Conservation (phyloP, 148 eudicot species). For the Silene uniflora region DNA sequence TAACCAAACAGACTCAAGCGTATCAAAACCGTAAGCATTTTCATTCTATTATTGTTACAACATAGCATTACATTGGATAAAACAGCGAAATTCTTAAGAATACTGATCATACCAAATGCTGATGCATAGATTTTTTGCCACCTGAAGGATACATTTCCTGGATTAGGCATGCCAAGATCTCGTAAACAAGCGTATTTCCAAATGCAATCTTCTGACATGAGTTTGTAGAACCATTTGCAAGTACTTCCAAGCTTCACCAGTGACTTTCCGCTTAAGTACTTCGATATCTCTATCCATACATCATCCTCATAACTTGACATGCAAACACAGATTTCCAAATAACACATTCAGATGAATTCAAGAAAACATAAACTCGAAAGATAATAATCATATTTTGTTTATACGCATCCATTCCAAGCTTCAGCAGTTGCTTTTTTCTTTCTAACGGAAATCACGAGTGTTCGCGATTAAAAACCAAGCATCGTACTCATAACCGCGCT, state of each 20-base stretch:
- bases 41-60: neutral
- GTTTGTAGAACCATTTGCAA: conserved; percentile 67
- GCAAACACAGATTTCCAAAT: neutral
- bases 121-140: conserved; percentile 76
- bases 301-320: conserved; percentile 74
- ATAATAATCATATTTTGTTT: too few species aligned
- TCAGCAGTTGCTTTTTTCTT: too few species aligned
- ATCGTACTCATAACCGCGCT: neutral
- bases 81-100: neutral
- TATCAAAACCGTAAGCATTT: too few species aligned
- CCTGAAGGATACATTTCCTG: conserved; percentile 47
- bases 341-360: neutral
- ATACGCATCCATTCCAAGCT: too few species aligned
- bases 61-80: neutral
- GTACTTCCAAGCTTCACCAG: conserved; percentile 77
- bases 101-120: conserved; percentile 50
- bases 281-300: conserved; percentile 83
- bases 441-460: too few species aligned
- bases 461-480: too few species aligned
- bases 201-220: conserved; percentile 59
- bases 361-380: too few species aligned
- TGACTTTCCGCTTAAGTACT: conserved; percentile 72
- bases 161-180: conserved; percentile 80
- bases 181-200: conserved; percentile 85
- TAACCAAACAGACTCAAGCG: neutral